phyloP scores from a whole-genome alignment of 2,329 filamentous ascomycete genomes.

The Epichloe hybrida region DNA sequence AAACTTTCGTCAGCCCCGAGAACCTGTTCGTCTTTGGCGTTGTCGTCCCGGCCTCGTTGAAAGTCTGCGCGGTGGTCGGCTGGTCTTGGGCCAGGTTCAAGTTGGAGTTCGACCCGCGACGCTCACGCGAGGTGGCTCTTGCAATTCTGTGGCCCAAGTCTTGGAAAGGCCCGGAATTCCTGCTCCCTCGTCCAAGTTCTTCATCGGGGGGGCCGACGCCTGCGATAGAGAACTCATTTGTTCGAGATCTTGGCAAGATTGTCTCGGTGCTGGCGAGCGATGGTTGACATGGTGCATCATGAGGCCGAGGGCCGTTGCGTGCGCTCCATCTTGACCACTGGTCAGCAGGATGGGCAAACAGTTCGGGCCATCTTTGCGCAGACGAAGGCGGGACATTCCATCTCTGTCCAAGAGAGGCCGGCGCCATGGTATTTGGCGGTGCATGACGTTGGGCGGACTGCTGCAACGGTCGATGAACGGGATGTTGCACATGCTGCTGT shows the following conservation, averaged over 20 bases:
- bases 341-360: constrained; percentile 22
- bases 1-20: constrained; percentile 22
- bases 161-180: constrained; percentile 35
- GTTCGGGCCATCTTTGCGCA: constrained; percentile 34
- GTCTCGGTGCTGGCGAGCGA: constrained; percentile 10
- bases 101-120: constrained; percentile 12
- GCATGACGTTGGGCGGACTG: not conserved
- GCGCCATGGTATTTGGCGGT: not conserved
- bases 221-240: constrained; percentile 24
- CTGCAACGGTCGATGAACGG: not conserved
- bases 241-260: constrained; percentile 26
- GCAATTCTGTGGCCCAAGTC: constrained; percentile 33
- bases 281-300: constrained; percentile 7
- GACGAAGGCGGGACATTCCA: constrained; percentile 36
- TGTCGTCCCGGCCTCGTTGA: constrained; percentile 2
- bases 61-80: not conserved
- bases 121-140: constrained; percentile 19
- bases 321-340: constrained; percentile 2
- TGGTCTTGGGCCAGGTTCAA: constrained; percentile 9
- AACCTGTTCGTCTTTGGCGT: constrained; percentile 29
- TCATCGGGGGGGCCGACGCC: constrained; percentile 23
- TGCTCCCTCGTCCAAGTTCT: constrained; percentile 22
- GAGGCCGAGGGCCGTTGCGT: constrained; percentile 7
- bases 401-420: constrained; percentile 1
- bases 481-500: not conserved